These are phyloP conservation scores for Termitomyces sp. DNA, from an alignment of 768 basidiomycete species.

Conservation along the genomic window DNA sequence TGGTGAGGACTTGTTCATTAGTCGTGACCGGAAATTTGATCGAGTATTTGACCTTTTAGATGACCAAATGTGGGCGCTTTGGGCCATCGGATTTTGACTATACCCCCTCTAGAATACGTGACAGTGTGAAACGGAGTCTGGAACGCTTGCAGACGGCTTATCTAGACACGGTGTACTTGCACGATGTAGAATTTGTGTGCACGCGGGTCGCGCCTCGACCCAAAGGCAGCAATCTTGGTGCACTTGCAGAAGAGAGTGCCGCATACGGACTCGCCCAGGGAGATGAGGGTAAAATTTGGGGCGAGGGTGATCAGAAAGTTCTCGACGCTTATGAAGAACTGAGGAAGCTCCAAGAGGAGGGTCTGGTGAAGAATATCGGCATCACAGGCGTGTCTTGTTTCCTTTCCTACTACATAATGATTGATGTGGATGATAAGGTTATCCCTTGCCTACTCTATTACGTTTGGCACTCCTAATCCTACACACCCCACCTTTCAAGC, in stretches of 20 bases:
- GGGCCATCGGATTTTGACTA: slow-evolving; percentile 73
- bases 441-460: slow-evolving; percentile 79
- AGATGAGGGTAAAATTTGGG: slow-evolving; percentile 54
- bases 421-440: slow-evolving; percentile 45
- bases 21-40: background rate
- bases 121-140: slow-evolving; percentile 66
- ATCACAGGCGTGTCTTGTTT: slow-evolving; percentile 59
- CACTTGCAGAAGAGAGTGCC: slow-evolving; percentile 50
- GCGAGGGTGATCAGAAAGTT: slow-evolving; percentile 71
- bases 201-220: slow-evolving; percentile 46
- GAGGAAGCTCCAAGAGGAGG: slow-evolving; percentile 67
- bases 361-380: slow-evolving; percentile 70
- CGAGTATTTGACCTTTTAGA: slow-evolving; percentile 36
- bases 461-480: slow-evolving; percentile 76
- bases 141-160: slow-evolving; percentile 71
- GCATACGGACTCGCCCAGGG: slow-evolving; percentile 67
- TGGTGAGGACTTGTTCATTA: slow-evolving; percentile 42
- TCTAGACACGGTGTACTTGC: slow-evolving; percentile 78
- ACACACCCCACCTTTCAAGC: slow-evolving; percentile 62
- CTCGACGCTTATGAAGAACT: slow-evolving; percentile 68
- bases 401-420: background rate
- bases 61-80: slow-evolving; percentile 86
- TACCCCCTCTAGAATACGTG: slow-evolving; percentile 59
- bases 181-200: slow-evolving; percentile 81
- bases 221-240: slow-evolving; percentile 55